Conservation (phyloP, 495 filamentous ascomycete genomes). For the Parathielavia hyrcaniae region DNA sequence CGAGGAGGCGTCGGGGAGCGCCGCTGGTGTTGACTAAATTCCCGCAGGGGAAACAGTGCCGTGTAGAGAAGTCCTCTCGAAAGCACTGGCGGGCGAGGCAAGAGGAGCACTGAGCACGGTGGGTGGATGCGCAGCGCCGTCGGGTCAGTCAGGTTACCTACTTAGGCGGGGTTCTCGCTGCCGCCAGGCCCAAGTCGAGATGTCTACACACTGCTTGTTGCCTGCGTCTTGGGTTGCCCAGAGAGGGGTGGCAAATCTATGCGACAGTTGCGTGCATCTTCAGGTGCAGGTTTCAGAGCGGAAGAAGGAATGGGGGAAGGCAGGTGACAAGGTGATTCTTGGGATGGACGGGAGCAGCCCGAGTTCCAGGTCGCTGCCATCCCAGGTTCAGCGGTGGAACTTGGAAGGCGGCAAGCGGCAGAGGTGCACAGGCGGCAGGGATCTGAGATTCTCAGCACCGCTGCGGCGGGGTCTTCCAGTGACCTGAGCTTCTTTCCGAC, state of each 20-base stretch:
- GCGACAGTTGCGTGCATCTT: background rate
- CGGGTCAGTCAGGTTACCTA: too few species aligned
- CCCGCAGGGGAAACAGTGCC: background rate
- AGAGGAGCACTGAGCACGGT: background rate
- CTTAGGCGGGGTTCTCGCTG: background rate
- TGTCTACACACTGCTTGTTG: too few species aligned
- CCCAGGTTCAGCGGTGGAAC: too few species aligned
- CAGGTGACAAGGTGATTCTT: too few species aligned
- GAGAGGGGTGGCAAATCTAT: background rate
- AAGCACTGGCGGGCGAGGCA: background rate
- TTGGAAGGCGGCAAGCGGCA: background rate
- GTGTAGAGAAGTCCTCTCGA: background rate
- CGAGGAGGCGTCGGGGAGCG: background rate
- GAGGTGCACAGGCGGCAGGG: background rate
- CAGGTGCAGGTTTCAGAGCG: too few species aligned
- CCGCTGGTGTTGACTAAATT: background rate
- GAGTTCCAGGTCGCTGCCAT: too few species aligned
- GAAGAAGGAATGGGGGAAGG: too few species aligned
- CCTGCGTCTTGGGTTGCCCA: too few species aligned
- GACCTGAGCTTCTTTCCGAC: too few species aligned
- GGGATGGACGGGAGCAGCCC: background rate
- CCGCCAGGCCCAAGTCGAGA: slow-evolving; percentile 2
- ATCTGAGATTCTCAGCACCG: background rate
- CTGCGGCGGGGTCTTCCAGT: background rate
- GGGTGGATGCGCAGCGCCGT: background rate